Percentiles rank a stretch among this genome's conserved stretches.
phyloP scores from a whole-genome alignment of 768 basidiomycete genomes.

The Tylopilus intermedius region DNA sequence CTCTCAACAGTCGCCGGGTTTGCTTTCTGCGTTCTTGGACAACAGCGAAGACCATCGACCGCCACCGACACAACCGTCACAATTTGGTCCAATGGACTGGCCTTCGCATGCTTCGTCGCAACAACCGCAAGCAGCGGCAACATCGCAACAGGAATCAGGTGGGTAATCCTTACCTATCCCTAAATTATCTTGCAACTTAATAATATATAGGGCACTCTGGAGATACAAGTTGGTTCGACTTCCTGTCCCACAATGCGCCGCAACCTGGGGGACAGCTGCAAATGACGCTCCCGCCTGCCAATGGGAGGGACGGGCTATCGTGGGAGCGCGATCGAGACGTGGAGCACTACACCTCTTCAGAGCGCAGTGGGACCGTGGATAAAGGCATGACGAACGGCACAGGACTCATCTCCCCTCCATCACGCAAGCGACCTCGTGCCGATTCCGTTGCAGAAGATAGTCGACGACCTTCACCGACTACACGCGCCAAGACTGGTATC shows the following conservation, averaged over 20 bases:
- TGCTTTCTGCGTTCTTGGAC: conserved; percentile 30
- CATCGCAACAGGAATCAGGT: conserved; percentile 27
- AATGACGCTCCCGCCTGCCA: conserved; percentile 25
- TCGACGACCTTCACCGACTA: conserved; percentile 20
- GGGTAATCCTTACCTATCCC: background rate
- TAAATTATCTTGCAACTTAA: background rate
- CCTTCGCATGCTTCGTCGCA: conserved; percentile 28
- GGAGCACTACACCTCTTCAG: conserved; percentile 29
- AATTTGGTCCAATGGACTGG: conserved; percentile 30
- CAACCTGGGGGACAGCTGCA: conserved; percentile 25
- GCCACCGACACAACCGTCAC: conserved; percentile 20
- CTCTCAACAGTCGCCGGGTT: conserved; percentile 23
- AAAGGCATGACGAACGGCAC: conserved; percentile 19
- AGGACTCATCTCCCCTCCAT: conserved; percentile 18
- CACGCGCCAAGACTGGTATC: conserved; percentile 12
- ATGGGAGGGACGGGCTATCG: conserved; percentile 25
- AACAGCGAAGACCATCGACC: conserved; percentile 25
- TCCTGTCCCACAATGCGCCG: conserved; percentile 26
- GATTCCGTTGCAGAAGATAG: conserved; percentile 17
- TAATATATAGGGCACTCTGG: conserved; percentile 20
- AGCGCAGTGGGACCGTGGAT: conserved; percentile 20
- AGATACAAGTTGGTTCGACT: conserved; percentile 33
- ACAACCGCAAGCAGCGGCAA: conserved; percentile 14
- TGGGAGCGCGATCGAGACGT: conserved; percentile 30
- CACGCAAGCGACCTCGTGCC: conserved; percentile 29